Conservation (phyloP, 2,329 filamentous ascomycete species). For the Chaetothyriales sp. region DNA sequence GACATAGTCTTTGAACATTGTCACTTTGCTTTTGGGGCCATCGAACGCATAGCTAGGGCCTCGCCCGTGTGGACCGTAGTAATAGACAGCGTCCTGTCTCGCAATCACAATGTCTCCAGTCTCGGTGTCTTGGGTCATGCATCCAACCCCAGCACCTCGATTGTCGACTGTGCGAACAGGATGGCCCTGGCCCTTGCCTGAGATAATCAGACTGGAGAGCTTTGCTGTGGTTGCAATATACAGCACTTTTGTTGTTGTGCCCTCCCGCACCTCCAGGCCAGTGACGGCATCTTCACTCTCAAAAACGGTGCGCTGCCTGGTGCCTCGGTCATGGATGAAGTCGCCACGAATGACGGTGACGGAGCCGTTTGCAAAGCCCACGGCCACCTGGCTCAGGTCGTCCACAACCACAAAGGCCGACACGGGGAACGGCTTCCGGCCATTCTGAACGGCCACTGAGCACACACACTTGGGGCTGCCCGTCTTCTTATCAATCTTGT, state of each 20-base stretch:
- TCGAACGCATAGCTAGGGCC: slow-evolving; percentile 85
- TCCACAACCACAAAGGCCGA: slow-evolving; percentile 78
- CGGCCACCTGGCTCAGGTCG: slow-evolving; percentile 80
- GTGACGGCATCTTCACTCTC: slow-evolving; percentile 95
- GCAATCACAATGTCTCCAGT: slow-evolving; percentile 82
- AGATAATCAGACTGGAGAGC: slow-evolving; percentile 73
- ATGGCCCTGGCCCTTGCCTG: slow-evolving; percentile 76
- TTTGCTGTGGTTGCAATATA: slow-evolving; percentile 85
- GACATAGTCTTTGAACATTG: slow-evolving; percentile 71
- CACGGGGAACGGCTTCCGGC: slow-evolving; percentile 81
- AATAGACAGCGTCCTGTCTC: slow-evolving; percentile 88
- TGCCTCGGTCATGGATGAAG: slow-evolving; percentile 84
- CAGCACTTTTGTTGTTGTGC: slow-evolving; percentile 50
- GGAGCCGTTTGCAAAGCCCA: slow-evolving; percentile 89
- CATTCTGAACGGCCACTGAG: slow-evolving; percentile 74
- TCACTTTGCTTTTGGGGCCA: slow-evolving; percentile 68
- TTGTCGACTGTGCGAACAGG: slow-evolving; percentile 81
- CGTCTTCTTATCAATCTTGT: slow-evolving; percentile 87
- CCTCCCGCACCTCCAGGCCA: slow-evolving; percentile 61
- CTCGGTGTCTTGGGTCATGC: slow-evolving; percentile 72
- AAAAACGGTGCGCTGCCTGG: slow-evolving; percentile 84
- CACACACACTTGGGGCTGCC: slow-evolving; percentile 77
- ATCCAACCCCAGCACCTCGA: slow-evolving; percentile 77
- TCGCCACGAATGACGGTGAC: slow-evolving; percentile 90
- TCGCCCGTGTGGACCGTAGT: slow-evolving; percentile 71